Percentiles rank a stretch among this genome's conserved stretches.
Evolutionary conservation across 2,329 filamentous ascomycete genomes (phyloP).

Genomic region (Aspergillus sergii): DNA sequence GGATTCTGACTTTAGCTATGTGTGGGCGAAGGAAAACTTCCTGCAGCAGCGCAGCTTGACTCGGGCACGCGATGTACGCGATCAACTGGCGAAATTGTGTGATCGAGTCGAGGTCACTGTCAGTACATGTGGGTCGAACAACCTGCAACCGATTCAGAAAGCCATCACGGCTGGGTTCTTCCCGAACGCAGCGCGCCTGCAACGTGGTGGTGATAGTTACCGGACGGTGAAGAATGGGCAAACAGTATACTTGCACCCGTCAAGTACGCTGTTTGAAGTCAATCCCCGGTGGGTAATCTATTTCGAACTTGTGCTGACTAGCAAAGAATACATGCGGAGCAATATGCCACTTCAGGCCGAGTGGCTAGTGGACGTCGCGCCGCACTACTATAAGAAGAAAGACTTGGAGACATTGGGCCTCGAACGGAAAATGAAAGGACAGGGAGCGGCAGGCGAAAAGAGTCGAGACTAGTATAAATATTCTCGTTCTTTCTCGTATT

Average conservation of each 20-base stretch:
- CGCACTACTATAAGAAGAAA: slow-evolving; percentile 92
- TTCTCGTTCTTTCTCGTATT: background rate
- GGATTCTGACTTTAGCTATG: slow-evolving; percentile 81
- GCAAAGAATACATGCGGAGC: slow-evolving; percentile 91
- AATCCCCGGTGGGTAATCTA: slow-evolving; percentile 89
- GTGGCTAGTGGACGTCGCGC: slow-evolving; percentile 88
- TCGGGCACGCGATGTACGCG: slow-evolving; percentile 84
- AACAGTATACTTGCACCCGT: slow-evolving; percentile 89
- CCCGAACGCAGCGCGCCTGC: slow-evolving; percentile 82
- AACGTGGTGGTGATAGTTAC: slow-evolving; percentile 83
- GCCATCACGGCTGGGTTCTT: slow-evolving; percentile 92
- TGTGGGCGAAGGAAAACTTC: slow-evolving; percentile 93
- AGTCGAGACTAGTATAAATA: slow-evolving; percentile 25
- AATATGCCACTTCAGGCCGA: slow-evolving; percentile 81
- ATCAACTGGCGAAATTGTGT: slow-evolving; percentile 88
- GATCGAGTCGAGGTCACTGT: slow-evolving; percentile 84
- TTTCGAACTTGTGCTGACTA: slow-evolving; percentile 84
- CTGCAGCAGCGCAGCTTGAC: slow-evolving; percentile 88
- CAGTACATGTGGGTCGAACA: slow-evolving; percentile 68
- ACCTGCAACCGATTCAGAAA: slow-evolving; percentile 79
- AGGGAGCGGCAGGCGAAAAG: slow-evolving; percentile 48
- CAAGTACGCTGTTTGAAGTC: slow-evolving; percentile 74
- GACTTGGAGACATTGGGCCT: slow-evolving; percentile 78
- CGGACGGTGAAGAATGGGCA: slow-evolving; percentile 88
- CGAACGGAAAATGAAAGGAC: slow-evolving; percentile 72